These are phyloP conservation scores for Tylopilus sp. DNA, from an alignment of 1,284 basidiomycete genomes.

Conservation along the genomic window DNA sequence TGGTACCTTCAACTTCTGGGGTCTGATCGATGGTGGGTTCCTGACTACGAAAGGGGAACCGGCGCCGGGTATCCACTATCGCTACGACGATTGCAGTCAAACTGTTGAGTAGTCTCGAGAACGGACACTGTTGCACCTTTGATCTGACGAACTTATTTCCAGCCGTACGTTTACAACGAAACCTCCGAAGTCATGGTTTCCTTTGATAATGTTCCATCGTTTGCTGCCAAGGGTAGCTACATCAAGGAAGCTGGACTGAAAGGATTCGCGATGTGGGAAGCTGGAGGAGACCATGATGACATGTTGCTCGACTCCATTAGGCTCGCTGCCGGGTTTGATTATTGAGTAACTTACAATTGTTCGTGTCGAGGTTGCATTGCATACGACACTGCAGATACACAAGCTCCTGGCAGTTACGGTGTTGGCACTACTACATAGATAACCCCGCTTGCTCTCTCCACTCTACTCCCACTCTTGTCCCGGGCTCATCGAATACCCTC, in stretches of 20 bases:
- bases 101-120: constrained; percentile 37
- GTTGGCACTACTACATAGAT: no score
- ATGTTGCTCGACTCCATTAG: constrained; percentile 52
- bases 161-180: constrained; percentile 48
- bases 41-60: constrained; percentile 38
- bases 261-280: constrained; percentile 59
- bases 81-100: constrained; percentile 46
- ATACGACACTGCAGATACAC: neutral
- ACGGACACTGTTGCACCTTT: neutral
- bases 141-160: constrained; percentile 3
- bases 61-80: constrained; percentile 38
- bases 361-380: neutral
- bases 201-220: constrained; percentile 42
- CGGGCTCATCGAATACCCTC: neutral
- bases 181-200: constrained; percentile 37
- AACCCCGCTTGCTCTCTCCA: neutral
- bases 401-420: neutral
- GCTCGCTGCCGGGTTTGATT: constrained; percentile 35
- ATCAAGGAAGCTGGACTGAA: constrained; percentile 43
- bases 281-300: constrained; percentile 50
- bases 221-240: constrained; percentile 54
- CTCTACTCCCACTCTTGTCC: neutral
- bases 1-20: constrained; percentile 43
- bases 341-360: no score
- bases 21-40: constrained; percentile 40